Evolutionary conservation across 2,329 filamentous ascomycete species (phyloP).

Genomic region (Falciphora oryzae): DNA sequence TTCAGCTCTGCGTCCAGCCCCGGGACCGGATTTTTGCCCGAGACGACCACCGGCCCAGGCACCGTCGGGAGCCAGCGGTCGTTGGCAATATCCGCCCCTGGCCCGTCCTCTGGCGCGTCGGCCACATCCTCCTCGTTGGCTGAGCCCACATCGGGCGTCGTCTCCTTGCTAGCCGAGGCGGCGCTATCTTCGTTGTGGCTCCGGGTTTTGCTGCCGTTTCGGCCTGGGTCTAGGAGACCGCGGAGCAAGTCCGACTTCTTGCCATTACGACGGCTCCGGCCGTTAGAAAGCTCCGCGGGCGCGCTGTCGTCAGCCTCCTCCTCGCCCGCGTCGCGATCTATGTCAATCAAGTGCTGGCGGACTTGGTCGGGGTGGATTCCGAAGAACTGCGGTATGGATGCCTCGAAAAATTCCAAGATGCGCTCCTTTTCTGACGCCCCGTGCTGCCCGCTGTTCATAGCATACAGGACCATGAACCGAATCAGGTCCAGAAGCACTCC

Average conservation of each 20-base stretch:
- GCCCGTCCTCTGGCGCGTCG: conserved; percentile 51
- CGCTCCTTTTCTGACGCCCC: conserved; percentile 68
- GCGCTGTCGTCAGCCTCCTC: conserved; percentile 72
- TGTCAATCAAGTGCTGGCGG: conserved; percentile 59
- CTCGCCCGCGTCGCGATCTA: conserved; percentile 64
- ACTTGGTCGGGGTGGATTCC: conserved; percentile 67
- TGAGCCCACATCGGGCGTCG: conserved; percentile 77
- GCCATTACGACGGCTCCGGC: conserved; percentile 61
- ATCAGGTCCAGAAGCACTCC: conserved; percentile 60
- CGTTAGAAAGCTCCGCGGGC: conserved; percentile 65
- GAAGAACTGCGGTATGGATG: conserved; percentile 72
- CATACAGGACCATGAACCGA: conserved; percentile 58
- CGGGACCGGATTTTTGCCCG: conserved; percentile 48
- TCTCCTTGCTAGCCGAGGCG: conserved; percentile 77
- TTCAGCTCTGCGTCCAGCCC: conserved; percentile 59
- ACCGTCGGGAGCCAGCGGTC: conserved; percentile 60
- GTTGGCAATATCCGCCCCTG: conserved; percentile 52
- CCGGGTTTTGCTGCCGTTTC: conserved; percentile 64
- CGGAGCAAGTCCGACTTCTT: conserved; percentile 79
- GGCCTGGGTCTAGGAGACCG: conserved; percentile 74
- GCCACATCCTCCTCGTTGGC: conserved; percentile 70
- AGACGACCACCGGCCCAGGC: conserved; percentile 49
- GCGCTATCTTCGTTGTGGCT: conserved; percentile 74
- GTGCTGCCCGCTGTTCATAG: conserved; percentile 63
- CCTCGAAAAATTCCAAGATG: conserved; percentile 69